These are phyloP conservation scores for Aspergillus texensis DNA, from an alignment of 2,329 filamentous ascomycete genomes.

Conservation along the genomic window DNA sequence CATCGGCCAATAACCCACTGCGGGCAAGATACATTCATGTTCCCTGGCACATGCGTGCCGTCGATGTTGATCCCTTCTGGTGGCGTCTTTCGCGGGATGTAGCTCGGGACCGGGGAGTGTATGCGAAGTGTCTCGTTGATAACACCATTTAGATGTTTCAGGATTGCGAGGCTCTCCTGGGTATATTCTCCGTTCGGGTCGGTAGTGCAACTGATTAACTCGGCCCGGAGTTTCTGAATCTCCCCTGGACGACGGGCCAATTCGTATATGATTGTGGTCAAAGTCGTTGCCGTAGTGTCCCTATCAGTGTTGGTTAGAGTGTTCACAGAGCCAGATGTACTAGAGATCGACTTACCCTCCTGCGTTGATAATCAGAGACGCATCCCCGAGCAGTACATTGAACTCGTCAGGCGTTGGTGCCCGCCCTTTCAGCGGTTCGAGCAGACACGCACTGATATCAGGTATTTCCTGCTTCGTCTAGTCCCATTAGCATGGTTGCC, in stretches of 20 bases:
- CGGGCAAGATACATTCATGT: conserved; percentile 26
- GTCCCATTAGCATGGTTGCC: neutral
- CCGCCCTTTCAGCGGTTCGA: neutral
- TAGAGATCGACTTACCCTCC: neutral
- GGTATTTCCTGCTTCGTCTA: neutral
- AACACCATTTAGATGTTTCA: conserved; percentile 17
- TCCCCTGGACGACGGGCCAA: neutral
- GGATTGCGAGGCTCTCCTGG: neutral
- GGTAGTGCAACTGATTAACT: neutral
- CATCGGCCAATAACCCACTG: conserved; percentile 27
- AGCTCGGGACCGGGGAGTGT: conserved; percentile 16
- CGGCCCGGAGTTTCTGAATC: neutral
- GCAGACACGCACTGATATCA: neutral
- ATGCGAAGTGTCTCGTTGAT: conserved; percentile 21
- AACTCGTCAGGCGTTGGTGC: neutral
- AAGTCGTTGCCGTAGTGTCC: conserved; percentile 4
- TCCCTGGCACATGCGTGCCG: conserved; percentile 20
- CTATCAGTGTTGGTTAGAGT: neutral
- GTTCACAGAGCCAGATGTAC: neutral
- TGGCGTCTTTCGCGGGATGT: conserved; percentile 14
- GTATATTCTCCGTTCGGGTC: neutral
- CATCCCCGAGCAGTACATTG: neutral
- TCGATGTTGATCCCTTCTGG: conserved; percentile 23
- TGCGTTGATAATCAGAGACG: neutral
- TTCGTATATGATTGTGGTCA: neutral